A percentile compares a stretch with the other conserved stretches of the same genome.
These are phyloP conservation scores for Scorias spongiosa DNA, from an alignment of 2,329 filamentous ascomycete genomes.

Conservation along the genomic window DNA sequence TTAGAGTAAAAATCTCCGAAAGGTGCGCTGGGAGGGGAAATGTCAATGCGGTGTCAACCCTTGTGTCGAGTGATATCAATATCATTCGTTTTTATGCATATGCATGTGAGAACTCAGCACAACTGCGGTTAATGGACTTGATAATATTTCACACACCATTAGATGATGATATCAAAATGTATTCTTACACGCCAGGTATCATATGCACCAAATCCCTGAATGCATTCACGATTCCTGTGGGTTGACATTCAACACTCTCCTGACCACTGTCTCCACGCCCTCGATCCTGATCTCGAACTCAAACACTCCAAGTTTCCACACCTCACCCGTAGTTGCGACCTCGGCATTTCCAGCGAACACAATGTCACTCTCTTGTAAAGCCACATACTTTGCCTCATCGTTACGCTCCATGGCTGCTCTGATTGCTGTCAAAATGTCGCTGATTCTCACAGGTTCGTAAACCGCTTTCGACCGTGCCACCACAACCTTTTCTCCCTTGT, in stretches of 20 bases:
- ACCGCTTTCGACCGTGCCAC: conserved; percentile 21
- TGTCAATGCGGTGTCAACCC: too few species aligned
- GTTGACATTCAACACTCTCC: conserved; percentile 27
- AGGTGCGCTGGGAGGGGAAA: too few species aligned
- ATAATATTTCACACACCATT: too few species aligned
- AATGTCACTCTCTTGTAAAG: conserved; percentile 35
- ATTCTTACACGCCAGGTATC: too few species aligned
- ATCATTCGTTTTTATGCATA: too few species aligned
- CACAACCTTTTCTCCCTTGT: conserved; percentile 4
- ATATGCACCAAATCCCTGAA: too few species aligned
- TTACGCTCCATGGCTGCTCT: conserved; percentile 34
- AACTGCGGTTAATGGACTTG: too few species aligned
- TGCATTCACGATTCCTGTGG: conserved; percentile 16
- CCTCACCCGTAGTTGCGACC: conserved; percentile 22
- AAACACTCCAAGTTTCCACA: conserved; percentile 40
- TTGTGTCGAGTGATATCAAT: too few species aligned
- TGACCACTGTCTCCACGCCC: conserved; percentile 28
- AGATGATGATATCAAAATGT: too few species aligned
- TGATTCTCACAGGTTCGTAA: conserved; percentile 40
- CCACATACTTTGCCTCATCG: conserved; percentile 35
- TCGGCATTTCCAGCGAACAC: conserved; percentile 29
- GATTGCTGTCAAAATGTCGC: conserved; percentile 35
- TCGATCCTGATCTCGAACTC: conserved; percentile 36
- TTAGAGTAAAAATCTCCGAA: too few species aligned
- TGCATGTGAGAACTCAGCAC: too few species aligned